phyloP scores from a whole-genome alignment of 441 rosid species.

The Pelargonium hybrid region DNA sequence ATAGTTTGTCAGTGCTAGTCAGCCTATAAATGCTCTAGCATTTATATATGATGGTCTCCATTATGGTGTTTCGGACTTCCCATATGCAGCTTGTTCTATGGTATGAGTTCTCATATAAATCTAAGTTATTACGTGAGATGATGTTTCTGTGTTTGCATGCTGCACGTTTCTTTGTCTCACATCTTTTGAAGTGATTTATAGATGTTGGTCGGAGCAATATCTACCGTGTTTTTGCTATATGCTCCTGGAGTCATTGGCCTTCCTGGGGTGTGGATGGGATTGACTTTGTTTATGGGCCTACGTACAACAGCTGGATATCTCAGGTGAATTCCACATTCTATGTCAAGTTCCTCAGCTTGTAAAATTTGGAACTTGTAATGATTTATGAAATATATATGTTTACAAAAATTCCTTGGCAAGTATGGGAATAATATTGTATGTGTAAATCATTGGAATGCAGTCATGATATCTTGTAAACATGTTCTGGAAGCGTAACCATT shows the following conservation, averaged over 20 bases:
- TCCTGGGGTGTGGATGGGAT: slow-evolving; percentile 32
- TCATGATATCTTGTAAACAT: background rate
- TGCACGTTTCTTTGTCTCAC: slow-evolving; percentile 10
- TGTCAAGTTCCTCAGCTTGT: background rate
- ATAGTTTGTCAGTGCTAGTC: slow-evolving; percentile 82
- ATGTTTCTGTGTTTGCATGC: background rate
- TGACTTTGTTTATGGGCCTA: slow-evolving; percentile 34
- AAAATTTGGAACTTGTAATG: background rate
- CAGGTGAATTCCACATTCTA: slow-evolving; percentile 17
- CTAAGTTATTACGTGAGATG: background rate
- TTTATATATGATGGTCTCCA: slow-evolving; percentile 91
- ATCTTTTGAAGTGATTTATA: slow-evolving; percentile 17
- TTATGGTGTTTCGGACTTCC: slow-evolving; percentile 89
- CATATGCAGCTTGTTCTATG: slow-evolving; percentile 85
- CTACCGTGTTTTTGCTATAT: slow-evolving; percentile 25
- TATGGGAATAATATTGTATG: too few relatives aligned
- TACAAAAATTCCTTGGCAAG: too few relatives aligned
- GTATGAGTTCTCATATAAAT: slow-evolving; percentile 24
- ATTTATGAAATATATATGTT: background rate
- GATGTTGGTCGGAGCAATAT: slow-evolving; percentile 67
- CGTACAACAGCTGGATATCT: slow-evolving; percentile 29
- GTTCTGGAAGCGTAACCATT: background rate
- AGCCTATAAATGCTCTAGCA: slow-evolving; percentile 85
- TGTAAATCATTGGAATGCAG: too few relatives aligned
- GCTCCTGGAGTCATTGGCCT: slow-evolving; percentile 28